Evolutionary conservation across 768 basidiomycete genomes (phyloP).

Genomic region (Lanmaoa rubissima): DNA sequence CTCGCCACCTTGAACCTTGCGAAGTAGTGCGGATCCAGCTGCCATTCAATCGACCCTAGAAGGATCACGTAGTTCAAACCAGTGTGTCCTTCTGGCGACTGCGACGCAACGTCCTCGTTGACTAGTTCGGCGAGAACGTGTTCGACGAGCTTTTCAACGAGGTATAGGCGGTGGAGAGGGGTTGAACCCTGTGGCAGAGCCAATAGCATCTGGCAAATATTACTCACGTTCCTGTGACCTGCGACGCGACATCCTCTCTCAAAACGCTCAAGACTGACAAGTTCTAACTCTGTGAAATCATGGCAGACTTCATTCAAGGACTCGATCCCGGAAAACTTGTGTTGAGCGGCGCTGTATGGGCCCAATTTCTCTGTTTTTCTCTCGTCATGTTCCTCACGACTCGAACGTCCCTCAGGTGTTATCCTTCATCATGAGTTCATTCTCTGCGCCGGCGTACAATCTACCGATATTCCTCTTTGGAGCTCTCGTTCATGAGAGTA

Average conservation of each 20-base stretch:
- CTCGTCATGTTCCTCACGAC: neutral
- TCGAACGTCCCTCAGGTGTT: conserved; percentile 43
- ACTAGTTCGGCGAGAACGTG: neutral
- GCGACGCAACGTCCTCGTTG: neutral
- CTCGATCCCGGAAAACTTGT: conserved; percentile 74
- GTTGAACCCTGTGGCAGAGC: neutral
- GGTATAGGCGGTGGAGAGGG: no score
- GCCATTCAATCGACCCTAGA: no score
- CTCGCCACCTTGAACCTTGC: neutral
- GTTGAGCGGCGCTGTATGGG: conserved; percentile 56
- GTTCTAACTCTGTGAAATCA: conserved; percentile 12
- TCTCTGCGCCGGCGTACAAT: conserved; percentile 67
- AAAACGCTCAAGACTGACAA: neutral
- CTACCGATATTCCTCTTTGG: conserved; percentile 84
- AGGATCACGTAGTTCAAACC: no score
- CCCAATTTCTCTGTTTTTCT: neutral
- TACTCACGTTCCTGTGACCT: conserved; percentile 4
- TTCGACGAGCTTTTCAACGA: neutral
- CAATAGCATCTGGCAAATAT: neutral
- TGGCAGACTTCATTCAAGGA: conserved; percentile 65
- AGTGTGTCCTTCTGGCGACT: neutral
- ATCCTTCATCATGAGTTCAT: conserved; percentile 57
- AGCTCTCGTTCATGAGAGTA: conserved; percentile 64
- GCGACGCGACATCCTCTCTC: neutral
- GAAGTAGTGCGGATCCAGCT: no score